These are phyloP conservation scores for Puccinia polysora DNA, from an alignment of 1,284 basidiomycete species.

Conservation along the genomic window DNA sequence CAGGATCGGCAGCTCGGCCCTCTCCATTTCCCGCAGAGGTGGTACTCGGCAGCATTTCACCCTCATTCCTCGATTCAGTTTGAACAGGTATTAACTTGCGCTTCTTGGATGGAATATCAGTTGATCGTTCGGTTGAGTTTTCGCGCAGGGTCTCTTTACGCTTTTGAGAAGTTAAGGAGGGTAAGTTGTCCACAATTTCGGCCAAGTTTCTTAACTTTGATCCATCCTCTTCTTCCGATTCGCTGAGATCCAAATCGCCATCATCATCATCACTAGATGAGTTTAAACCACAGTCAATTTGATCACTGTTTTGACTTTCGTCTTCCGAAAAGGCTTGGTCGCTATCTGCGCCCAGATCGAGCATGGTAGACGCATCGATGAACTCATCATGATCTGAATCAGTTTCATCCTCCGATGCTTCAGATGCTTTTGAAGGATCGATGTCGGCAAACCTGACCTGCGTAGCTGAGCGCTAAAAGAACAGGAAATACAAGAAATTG, in stretches of 20 bases:
- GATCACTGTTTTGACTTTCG: not conserved
- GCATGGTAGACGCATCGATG: slow-evolving; percentile 41
- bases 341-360: slow-evolving; percentile 34
- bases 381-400: slow-evolving; percentile 11
- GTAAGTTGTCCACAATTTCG: slow-evolving; percentile 29
- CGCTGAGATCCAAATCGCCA: slow-evolving; percentile 21
- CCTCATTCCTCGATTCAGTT: slow-evolving; percentile 20
- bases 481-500: too few relatives aligned
- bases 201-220: slow-evolving; percentile 19
- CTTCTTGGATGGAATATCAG: slow-evolving; percentile 18
- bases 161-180: slow-evolving; percentile 14
- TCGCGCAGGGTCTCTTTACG: slow-evolving; percentile 24
- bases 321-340: slow-evolving; percentile 32
- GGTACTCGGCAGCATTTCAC: slow-evolving; percentile 21
- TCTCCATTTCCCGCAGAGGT: not conserved
- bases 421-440: not conserved
- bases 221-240: slow-evolving; percentile 24
- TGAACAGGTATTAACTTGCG: slow-evolving; percentile 36
- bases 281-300: not conserved
- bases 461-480: not conserved
- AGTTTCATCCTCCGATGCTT: slow-evolving; percentile 21
- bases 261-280: not conserved
- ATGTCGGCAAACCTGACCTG: slow-evolving; percentile 18
- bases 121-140: not conserved
- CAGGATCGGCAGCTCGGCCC: slow-evolving; percentile 5